Base-by-base conservation (phyloP, 1,284 basidiomycete genomes). In the Cryptococcus sp. region DNA sequence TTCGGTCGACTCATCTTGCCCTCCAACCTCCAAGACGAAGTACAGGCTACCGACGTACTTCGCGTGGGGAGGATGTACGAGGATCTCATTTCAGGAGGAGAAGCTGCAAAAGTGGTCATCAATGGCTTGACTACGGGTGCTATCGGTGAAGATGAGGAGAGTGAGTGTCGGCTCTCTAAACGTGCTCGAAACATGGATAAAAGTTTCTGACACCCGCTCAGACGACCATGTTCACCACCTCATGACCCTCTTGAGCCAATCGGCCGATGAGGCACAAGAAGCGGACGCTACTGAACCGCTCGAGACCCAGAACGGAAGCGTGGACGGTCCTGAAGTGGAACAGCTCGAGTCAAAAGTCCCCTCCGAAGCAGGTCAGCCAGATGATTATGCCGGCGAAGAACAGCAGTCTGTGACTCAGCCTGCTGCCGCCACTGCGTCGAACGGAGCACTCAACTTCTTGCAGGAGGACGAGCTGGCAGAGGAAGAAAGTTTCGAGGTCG, bases 1-100 rank as follows among this genome's bases (percentile, higher is more conserved):
- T 78, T 76, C 78, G 83, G 53, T 66, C 81, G 47, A 39, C 70
- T 76, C 52, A 58, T 62, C 19, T 65, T 78, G 6, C 78, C 78
- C 5, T 16, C 66, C 1, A 61, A 67, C 26, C 56, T 79, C 26
- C 68, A 73, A 57, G 75, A 78, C 46, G 68, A 69, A 46, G 74
- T 76, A 7, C 67, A 68, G 38, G 70, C 74, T 11, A 74, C 75
- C 5, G 75, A 76, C 60, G 69, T 75, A 11, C 61, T 73, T 11
- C 65, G 71, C 11, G 72, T 76, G 20, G 73, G 66, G 5, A 59
- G 68, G 46, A 67, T 74, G 69, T 70, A 67, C 57, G 71, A 75
- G 39, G 70, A 74, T 40, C 59, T 78, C 15, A 26, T 62, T 0
- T 46, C 52, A 4, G 76, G 72, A 38, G 68, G 68, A 1, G 70